Percentiles rank a stretch among this genome's conserved stretches.
Evolutionary conservation across 2,329 filamentous ascomycete species (phyloP).

Genomic region (Pyrenochaeta sp.): DNA sequence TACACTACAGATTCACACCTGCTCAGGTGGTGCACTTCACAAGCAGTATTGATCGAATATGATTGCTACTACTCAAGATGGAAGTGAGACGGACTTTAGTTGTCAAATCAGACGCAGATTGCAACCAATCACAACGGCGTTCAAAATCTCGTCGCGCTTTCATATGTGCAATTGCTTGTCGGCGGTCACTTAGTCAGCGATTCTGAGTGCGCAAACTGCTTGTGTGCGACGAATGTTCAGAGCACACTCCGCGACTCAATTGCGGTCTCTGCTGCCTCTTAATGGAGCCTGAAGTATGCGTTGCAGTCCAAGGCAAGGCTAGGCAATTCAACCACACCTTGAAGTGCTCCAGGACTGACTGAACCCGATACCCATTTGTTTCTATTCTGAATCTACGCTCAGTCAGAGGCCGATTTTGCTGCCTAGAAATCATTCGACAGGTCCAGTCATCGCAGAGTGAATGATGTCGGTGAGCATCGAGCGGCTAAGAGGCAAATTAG

Average conservation of each 20-base stretch:
- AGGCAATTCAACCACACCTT: not conserved
- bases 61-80: not conserved
- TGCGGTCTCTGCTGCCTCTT: no score
- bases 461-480: not conserved
- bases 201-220: not conserved
- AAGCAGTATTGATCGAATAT: not conserved
- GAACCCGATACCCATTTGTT: no score
- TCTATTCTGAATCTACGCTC: no score
- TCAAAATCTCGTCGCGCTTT: not conserved
- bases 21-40: not conserved
- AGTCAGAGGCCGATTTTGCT: not conserved
- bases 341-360: not conserved
- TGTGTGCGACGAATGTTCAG: no score
- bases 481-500: not conserved
- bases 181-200: not conserved
- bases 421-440: not conserved
- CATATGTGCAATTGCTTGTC: no score
- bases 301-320: no score
- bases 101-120: not conserved
- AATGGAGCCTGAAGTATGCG: no score
- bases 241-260: no score
- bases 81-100: not conserved
- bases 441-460: not conserved
- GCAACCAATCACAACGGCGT: not conserved
- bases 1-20: not conserved